Evolutionary conservation across 768 basidiomycete genomes (phyloP).

Genomic region (Xerocomellus dryophilus): DNA sequence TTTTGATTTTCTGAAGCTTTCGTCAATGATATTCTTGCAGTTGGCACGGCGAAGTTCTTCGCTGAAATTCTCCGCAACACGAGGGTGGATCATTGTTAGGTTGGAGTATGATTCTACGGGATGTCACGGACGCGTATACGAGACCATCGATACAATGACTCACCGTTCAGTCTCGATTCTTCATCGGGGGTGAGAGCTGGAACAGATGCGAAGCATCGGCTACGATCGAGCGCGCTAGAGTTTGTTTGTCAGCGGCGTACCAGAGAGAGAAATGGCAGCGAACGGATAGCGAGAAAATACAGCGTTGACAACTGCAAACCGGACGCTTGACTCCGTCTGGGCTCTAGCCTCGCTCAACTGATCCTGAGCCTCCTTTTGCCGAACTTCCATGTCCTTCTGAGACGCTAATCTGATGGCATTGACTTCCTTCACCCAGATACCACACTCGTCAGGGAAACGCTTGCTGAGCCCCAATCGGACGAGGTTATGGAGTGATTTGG

Average conservation of each 20-base stretch:
- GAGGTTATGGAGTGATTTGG: conserved; percentile 29
- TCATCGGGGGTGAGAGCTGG: conserved; percentile 15
- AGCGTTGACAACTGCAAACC: conserved; percentile 25
- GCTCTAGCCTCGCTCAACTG: conserved; percentile 7
- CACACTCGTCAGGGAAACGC: conserved; percentile 27
- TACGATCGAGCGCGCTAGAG: conserved; percentile 20
- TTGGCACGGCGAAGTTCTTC: conserved; percentile 19
- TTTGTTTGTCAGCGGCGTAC: background rate
- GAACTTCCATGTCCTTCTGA: background rate
- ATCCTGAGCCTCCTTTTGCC: conserved; percentile 13
- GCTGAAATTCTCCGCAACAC: conserved; percentile 16
- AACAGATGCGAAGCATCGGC: conserved; percentile 11
- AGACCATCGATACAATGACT: background rate
- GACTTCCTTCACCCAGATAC: conserved; percentile 25
- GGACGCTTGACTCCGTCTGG: conserved; percentile 19
- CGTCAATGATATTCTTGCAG: conserved; percentile 15
- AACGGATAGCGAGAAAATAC: conserved; percentile 27
- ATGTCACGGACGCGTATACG: background rate
- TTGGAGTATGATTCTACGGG: conserved; percentile 17
- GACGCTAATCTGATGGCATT: background rate
- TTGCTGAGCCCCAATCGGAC: conserved; percentile 30
- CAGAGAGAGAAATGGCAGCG: background rate
- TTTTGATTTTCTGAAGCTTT: conserved; percentile 23
- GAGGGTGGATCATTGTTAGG: conserved; percentile 15
- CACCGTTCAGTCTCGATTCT: conserved; percentile 12